Conservation (phyloP, 169 alveolate species). For the Toxoplasma gondii region DNA sequence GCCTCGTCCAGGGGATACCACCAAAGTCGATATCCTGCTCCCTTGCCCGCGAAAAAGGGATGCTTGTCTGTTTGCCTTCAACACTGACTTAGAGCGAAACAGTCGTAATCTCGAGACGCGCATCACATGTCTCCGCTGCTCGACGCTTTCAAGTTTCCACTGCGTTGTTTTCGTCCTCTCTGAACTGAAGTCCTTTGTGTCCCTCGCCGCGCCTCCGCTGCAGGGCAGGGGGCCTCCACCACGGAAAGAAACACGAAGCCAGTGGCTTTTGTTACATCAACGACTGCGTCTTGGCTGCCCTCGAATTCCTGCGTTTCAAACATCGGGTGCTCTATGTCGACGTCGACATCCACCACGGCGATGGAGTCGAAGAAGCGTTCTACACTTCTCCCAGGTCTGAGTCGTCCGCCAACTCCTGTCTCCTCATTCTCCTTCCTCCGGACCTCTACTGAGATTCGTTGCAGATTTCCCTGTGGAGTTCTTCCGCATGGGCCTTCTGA, state of each 20-base stretch:
- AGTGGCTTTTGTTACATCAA: conserved; percentile 99
- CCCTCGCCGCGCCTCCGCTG: not conserved
- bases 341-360: conserved; percentile 98
- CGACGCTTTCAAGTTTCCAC: too few relatives aligned
- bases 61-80: too few relatives aligned
- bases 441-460: too few relatives aligned
- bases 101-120: too few relatives aligned
- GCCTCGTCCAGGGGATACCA: too few relatives aligned
- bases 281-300: conserved; percentile 97
- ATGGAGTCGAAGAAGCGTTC: conserved; percentile 98
- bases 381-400: conserved; percentile 82
- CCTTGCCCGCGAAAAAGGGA: too few relatives aligned
- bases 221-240: conserved; percentile 99
- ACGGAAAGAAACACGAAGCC: conserved; percentile 97
- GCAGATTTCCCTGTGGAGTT: not conserved
- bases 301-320: conserved; percentile 93
- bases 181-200: too few relatives aligned
- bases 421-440: not conserved
- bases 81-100: too few relatives aligned
- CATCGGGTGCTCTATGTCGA: conserved; percentile 98
- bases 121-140: too few relatives aligned
- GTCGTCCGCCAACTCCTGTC: not conserved
- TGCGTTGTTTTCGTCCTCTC: too few relatives aligned
- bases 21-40: too few relatives aligned
- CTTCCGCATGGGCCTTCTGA: too few relatives aligned